Evolutionary conservation across 2,329 filamentous ascomycete species (phyloP), one percentile per base, ranked within the genome.

Genomic region (Corinectria fuckeliana): DNA sequence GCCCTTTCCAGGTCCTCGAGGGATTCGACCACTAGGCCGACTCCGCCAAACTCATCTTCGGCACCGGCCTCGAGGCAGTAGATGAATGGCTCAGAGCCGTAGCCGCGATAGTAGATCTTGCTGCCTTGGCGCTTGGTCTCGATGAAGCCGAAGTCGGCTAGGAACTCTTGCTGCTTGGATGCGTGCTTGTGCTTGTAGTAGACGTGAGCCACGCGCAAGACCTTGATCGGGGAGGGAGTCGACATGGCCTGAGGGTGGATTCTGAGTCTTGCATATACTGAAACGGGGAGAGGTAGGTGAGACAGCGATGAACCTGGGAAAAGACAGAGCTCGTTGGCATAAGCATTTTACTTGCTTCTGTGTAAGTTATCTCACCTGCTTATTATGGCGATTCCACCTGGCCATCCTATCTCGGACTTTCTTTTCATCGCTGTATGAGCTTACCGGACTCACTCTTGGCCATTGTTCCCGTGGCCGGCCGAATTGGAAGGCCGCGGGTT

Each of bases 91-190:
- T 88, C 85, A 6, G 74, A 75, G 13, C 87, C 85, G 67, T 88
- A 88, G 16, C 87, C 87, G 38, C 84, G 81, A 71, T 82, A 88
- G 76, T 84, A 89, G 28, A 84, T 82, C 56, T 75, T 79, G 44
- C 80, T 74, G 25, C 75, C 78, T 2, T 71, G 64, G 51, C 69
- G 71, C 59, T 75, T 74, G 9, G 71, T 69, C 63, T 79, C 75
- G 36, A 67, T 71, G 69, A 83, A 81, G 60, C 81, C 81, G 63
- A 84, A 84, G 71, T 83, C 81, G 4, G 73, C 61, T n/a, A 80
- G 69, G 68, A 83, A 84, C 25, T 72, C 54, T 51, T 72, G 71
- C 5, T 79, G 79, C 10, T 71, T 69, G 3, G 74, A 74, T n/a
- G 81, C 72, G 65, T 83, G 71, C 38, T 72, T 68, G 67, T 83